These are phyloP conservation scores for Groenewaldozyma auringiensis DNA, from an alignment of 1,139 yeast species.

Conservation along the genomic window DNA sequence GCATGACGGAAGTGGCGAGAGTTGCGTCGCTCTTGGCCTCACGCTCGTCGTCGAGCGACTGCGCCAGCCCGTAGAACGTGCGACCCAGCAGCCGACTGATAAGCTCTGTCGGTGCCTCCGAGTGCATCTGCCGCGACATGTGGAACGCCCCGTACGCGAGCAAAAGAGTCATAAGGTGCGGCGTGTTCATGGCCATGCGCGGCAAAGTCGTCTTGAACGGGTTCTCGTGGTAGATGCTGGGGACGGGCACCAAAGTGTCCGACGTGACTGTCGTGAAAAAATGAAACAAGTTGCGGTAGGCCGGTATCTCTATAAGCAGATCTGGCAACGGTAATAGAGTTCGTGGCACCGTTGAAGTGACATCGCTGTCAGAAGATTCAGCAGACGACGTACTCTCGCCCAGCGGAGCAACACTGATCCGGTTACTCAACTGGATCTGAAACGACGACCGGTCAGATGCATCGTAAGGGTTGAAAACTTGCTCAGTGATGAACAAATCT, in stretches of 20 bases:
- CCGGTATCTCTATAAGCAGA: constrained; percentile 48
- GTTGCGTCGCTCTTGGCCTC: constrained; percentile 61
- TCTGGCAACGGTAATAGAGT: constrained; percentile 53
- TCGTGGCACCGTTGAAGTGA: constrained; percentile 35
- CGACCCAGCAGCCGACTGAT: constrained; percentile 47
- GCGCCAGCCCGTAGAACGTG: constrained; percentile 50
- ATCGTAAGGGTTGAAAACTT: constrained; percentile 6
- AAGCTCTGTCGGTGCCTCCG: constrained; percentile 37
- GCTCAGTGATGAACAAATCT: constrained; percentile 14
- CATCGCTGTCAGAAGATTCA: not conserved
- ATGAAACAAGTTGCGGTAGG: constrained; percentile 52
- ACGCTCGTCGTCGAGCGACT: constrained; percentile 42
- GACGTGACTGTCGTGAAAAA: constrained; percentile 60
- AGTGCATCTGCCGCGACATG: constrained; percentile 30
- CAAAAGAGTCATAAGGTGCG: constrained; percentile 47
- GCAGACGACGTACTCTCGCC: constrained; percentile 6
- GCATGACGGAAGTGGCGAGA: constrained; percentile 52
- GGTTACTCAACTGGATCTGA: constrained; percentile 5
- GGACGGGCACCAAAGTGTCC: constrained; percentile 60
- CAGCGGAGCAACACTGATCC: constrained; percentile 9
- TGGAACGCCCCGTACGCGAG: constrained; percentile 63
- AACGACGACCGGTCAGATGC: constrained; percentile 1
- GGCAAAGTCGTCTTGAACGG: constrained; percentile 65
- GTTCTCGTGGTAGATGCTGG: constrained; percentile 48
- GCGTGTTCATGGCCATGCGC: constrained; percentile 57